Percentiles rank a stretch among this genome's conserved stretches.
Conservation (phyloP, 768 basidiomycete genomes). For the Termitomyces sp. region DNA sequence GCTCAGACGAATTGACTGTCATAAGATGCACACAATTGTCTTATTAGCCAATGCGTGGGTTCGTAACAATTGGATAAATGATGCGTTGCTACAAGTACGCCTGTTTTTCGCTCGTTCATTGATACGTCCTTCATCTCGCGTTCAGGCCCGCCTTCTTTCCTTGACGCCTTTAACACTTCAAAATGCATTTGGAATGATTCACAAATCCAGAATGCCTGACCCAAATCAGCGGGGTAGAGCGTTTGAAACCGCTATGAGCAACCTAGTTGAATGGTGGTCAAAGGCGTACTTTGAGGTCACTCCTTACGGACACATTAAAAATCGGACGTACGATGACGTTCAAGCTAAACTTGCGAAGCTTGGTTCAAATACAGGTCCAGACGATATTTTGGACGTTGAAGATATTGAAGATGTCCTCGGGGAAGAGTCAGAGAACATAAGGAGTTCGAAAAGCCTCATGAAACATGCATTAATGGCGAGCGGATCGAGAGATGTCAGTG, state of each 20-base stretch:
- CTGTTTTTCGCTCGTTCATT: conserved; percentile 2
- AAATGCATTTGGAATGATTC: conserved; percentile 75
- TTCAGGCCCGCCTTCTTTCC: conserved; percentile 86
- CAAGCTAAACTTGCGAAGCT: conserved; percentile 35
- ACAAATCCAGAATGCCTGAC: conserved; percentile 79
- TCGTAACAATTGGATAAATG: conserved; percentile 84
- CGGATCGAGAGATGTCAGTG: conserved; percentile 82
- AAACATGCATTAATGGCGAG: conserved; percentile 80
- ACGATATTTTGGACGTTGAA: conserved; percentile 33
- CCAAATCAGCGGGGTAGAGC: conserved; percentile 75
- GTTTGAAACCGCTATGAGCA: conserved; percentile 77
- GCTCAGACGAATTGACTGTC: conserved; percentile 67
- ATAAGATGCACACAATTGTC: conserved; percentile 87
- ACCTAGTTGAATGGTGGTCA: conserved; percentile 84
- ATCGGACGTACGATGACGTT: conserved; percentile 73
- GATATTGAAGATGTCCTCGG: conserved; percentile 41
- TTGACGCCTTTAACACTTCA: conserved; percentile 78
- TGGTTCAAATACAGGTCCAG: conserved; percentile 22
- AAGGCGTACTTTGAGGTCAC: conserved; percentile 61
- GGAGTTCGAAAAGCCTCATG: conserved; percentile 83
- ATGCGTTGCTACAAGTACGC: conserved; percentile 76
- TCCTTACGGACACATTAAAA: conserved; percentile 65
- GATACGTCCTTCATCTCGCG: conserved; percentile 2
- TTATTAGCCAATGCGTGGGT: conserved; percentile 68
- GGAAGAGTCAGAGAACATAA: conserved; percentile 63